Evolutionary conservation across 495 filamentous ascomycete species (phyloP), one percentile per base, ranked within the genome.

Genomic region (Penicillium taxi): DNA sequence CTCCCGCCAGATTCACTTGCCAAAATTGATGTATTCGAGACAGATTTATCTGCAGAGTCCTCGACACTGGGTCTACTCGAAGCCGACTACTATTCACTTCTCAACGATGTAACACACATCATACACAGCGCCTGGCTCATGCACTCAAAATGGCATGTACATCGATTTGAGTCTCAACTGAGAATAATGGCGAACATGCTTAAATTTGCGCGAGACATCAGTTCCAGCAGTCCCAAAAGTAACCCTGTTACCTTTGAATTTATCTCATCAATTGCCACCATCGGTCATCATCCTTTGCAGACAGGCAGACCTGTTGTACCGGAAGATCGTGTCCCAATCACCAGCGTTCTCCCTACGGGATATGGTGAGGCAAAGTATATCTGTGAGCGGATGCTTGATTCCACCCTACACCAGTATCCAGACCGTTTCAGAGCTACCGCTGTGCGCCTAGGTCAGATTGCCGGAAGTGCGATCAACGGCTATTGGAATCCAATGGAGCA

Each of bases 401-500:
- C 61, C 9, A 69, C 69, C 42, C 28, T 47, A 1, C 32, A 39
- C 11, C 7, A 17, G 6, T 28, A 44, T 22, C 48, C 39, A 23
- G 23, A 27, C 4, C 28, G 11, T 1, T 46, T 47, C 39, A 23
- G 43, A n/a, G 22, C 33, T 0, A 49, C 47, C 0, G 15, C 16
- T 8, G 68, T 67, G 1, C 56, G 72, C 0, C 44, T 60, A 0
- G 74, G 70, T 0, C 72, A 77, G 52, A 63, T 75, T 9, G 55
- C 70, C 0, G 74, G 75, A 0, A 72, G 66, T 0, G 62, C 23
- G 0, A 65, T 60, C 0, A 73, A 47, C 28, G 75, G 75, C 0
- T 69, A 63, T 35, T 79, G 73, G 74, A 79, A 77, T 35, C 51
- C 54, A 0, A 37, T 58, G 13, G 75, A 77, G 42, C 67, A 75